Base-by-base conservation (phyloP, 2,329 filamentous ascomycete species). In the Fusarium mundagurra region DNA sequence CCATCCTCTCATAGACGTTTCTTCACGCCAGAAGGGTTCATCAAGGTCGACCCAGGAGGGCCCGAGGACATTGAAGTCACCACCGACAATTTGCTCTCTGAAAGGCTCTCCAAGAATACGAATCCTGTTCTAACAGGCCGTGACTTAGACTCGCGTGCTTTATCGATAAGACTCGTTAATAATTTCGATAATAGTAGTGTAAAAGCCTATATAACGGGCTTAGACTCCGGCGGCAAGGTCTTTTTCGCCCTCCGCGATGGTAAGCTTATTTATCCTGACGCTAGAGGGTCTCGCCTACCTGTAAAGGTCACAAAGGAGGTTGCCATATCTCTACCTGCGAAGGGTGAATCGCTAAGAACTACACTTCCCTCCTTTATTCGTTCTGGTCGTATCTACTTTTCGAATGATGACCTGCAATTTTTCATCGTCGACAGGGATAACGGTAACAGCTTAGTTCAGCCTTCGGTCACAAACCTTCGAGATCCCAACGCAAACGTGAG, bases 371-470 rank as follows among this genome's bases (percentile, higher is more conserved):
- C 81, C 29, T 81, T 82, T 41, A 76, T 87, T 38, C 75, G 50
- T 34, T 83, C 83, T 10, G 85, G 81, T 8, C 83, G 86, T 20
- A 77, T 87, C 61, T 87, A 85, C 80, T 85, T 87, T 69, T 79
- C 84, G 27, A 82, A 83, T 44, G 85, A 84, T 16, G 69, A 81
- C 4, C 79, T 87, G 22, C 64, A 78, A 14, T 87, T 87, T 76
- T 86, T 79, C 76, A 84, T 84, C 64, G 82, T 86, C 47, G 72
- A 70, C 43, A 76, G 66, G 12, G 73, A 69, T 7, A 38, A 17
- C 4, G 78, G 79, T 3, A 81, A 82, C 41, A 80, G 79, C 38
- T 77, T 89, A 8, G 86, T 89, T 27, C 84, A 88, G 76, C 87
- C 87, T 2, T 85, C 87, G 0, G 81, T 84, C 36, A 81, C 80